Evolutionary conservation across 1,139 yeast species (phyloP).

Genomic region (Zygosaccharomyces sapae): DNA sequence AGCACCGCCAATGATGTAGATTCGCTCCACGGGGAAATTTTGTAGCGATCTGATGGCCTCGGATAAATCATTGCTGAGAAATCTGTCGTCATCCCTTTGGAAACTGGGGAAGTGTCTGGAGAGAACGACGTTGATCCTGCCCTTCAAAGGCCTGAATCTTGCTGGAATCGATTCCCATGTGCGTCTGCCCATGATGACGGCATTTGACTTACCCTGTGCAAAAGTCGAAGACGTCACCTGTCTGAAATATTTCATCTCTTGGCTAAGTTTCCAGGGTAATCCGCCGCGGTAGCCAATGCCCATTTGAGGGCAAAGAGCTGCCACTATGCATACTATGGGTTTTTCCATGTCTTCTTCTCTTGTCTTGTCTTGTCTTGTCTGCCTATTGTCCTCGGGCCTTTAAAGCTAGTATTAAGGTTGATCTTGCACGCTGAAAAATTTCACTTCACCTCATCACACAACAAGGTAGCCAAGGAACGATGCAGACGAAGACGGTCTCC

Average conservation of each 20-base stretch:
- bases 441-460: background rate
- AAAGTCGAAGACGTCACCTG: constrained; percentile 54
- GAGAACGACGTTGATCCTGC: constrained; percentile 63
- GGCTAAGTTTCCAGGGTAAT: constrained; percentile 82
- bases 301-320: constrained; percentile 71
- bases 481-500: constrained; percentile 17
- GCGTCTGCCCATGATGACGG: constrained; percentile 92
- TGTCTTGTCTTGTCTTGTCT: no score
- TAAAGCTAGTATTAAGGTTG: no score
- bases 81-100: constrained; percentile 14
- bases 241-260: constrained; percentile 82
- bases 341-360: constrained; percentile 12
- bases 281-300: constrained; percentile 84
- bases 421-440: background rate
- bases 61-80: constrained; percentile 22
- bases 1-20: constrained; percentile 91
- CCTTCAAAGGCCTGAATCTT: constrained; percentile 77
- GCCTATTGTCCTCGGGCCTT: no score
- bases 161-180: constrained; percentile 94
- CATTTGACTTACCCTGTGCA: constrained; percentile 47
- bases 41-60: constrained; percentile 22
- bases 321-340: constrained; percentile 66
- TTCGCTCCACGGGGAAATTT: constrained; percentile 43
- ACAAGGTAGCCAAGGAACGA: background rate
- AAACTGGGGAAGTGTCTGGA: constrained; percentile 41